phyloP scores from a whole-genome alignment of 441 rosid genomes.

The Codiaeum variegatum region DNA sequence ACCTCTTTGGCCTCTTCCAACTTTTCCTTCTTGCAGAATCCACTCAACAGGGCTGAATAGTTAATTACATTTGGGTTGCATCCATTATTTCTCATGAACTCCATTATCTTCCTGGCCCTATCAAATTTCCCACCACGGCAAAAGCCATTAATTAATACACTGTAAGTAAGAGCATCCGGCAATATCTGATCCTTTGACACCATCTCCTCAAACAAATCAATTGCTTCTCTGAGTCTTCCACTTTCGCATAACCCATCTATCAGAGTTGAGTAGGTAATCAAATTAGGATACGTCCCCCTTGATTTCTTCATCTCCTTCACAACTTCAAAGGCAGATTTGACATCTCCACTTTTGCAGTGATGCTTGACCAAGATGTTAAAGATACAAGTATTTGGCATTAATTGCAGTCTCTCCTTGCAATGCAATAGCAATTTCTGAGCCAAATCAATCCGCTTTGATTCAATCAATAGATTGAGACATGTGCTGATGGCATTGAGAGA shows the following conservation, averaged over 20 bases:
- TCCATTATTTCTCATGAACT: slow-evolving; percentile 76
- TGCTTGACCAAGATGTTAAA: slow-evolving; percentile 77
- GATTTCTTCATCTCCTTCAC: slow-evolving; percentile 71
- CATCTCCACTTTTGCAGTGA: slow-evolving; percentile 61
- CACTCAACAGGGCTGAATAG: slow-evolving; percentile 69
- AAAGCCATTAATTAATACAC: slow-evolving; percentile 73
- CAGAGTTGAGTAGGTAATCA: slow-evolving; percentile 75
- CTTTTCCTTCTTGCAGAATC: slow-evolving; percentile 60
- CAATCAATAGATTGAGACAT: slow-evolving; percentile 72
- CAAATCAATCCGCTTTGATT: slow-evolving; percentile 52
- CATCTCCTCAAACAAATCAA: slow-evolving; percentile 79
- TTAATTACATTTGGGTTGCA: slow-evolving; percentile 65
- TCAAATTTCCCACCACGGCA: slow-evolving; percentile 62
- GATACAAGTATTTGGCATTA: slow-evolving; percentile 79
- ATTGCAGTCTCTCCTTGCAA: slow-evolving; percentile 34
- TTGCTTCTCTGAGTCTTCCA: slow-evolving; percentile 67
- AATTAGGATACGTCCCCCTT: slow-evolving; percentile 57
- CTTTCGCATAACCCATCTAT: slow-evolving; percentile 57
- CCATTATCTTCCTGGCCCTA: slow-evolving; percentile 63
- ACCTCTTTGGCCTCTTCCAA: slow-evolving; percentile 50
- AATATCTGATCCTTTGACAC: slow-evolving; percentile 61
- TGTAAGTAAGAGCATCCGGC: slow-evolving; percentile 73
- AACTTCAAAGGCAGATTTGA: slow-evolving; percentile 60
- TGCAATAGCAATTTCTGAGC: slow-evolving; percentile 50
- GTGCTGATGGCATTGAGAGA: slow-evolving; percentile 75